Base-by-base conservation (phyloP, 139 green algal species). In the Chlamydomonas applanata region DNA sequence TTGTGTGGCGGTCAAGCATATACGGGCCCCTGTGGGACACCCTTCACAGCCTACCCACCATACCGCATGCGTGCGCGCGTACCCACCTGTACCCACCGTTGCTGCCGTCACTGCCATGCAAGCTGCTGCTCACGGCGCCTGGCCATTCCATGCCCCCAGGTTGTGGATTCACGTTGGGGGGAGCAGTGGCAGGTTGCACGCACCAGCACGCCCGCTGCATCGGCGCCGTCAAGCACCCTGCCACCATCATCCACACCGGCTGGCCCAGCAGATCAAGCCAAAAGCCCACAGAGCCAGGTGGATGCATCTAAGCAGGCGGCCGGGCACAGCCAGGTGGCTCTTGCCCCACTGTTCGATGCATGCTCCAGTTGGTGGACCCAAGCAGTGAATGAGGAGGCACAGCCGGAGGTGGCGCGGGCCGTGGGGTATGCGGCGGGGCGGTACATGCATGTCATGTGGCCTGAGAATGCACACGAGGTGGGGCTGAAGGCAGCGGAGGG, bases 351-450 rank as follows among this genome's bases (percentile, higher is more conserved):
- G 62, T 97, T 97, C 70, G 96, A 99, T 83, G 95, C 78, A 17
- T 94, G 88, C 64, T 90, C 89, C 36, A 97, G 91, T 80, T 99
- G 96, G 96, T 99, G 96, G 96, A 99, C 96, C 0, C 95, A 90
- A 82, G 91, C 90, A 9, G 68, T 86, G 16, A 83, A 59, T 35
- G 53, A 74, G 17, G 61, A 88, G n/a, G 73, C 91, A 1, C 88
- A 96, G 71, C 63, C 84, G 22, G 83, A 88, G 69, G 46, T 98
- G 59, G 78, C 86, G 11, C 70, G 75, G 0, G 86, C 86, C 11
- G 79, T 97, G 35, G 85, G 66, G 7, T 80, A 89, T 45, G 91
- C 91, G 0, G 86, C 88, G 5, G 95, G 82, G 0, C 83, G 94
- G 9, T 99, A 96, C 74, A 88, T 94, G 33, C 96, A 99, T 78